Base-by-base conservation (phyloP, 2,329 filamentous ascomycete genomes). In the Cordyceps tenuipes region DNA sequence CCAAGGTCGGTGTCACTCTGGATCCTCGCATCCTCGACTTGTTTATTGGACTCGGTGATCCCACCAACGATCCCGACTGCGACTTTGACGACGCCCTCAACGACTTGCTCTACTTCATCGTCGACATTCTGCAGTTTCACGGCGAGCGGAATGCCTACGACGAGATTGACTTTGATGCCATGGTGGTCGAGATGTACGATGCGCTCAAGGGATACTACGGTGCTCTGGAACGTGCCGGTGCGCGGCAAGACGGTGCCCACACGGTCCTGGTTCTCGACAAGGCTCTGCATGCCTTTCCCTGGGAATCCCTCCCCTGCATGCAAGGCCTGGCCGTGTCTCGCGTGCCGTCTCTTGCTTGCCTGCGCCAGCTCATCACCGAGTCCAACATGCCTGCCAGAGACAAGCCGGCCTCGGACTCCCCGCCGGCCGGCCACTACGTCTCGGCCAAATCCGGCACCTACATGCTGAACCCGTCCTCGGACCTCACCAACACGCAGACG, bases 61-160 rank as follows among this genome's bases (percentile, higher is more conserved):
- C 90, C 2, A 82, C 82, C 0, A 80, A 82, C 8, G 80, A 82
- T 8, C 82, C 86, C 1, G 83, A 86, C 8, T 75, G 77, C 61
- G 91, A 96, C 63, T 81, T 95, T 23, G 93, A 97, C 64, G 93
- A 97, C 68, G 85, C 88, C 0, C 76, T 99, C n/a, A 91, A 88
- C 65, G 94, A 99, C 70, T 77, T 99, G 31, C 82, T 99, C 3
- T 97, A 97, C 74, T 97, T 97, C 70, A 89, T 97, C 1, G 87
- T 99, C 6, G 94, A 99, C 68, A 92, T 97, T 56, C 79, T 99
- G 3, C 94, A 97, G 70, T 97, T 99, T 72, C 90, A 96, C 66
- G 94, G 94, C 17, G 95, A 99, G 74, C 84, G 86, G 52, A 99
- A 97, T 69, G 94, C 95, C 0, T 97, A 97, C 73, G 94, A 99